These are phyloP conservation scores for Leccinum rimulosum DNA, from an alignment of 768 basidiomycete genomes.

Conservation along the genomic window DNA sequence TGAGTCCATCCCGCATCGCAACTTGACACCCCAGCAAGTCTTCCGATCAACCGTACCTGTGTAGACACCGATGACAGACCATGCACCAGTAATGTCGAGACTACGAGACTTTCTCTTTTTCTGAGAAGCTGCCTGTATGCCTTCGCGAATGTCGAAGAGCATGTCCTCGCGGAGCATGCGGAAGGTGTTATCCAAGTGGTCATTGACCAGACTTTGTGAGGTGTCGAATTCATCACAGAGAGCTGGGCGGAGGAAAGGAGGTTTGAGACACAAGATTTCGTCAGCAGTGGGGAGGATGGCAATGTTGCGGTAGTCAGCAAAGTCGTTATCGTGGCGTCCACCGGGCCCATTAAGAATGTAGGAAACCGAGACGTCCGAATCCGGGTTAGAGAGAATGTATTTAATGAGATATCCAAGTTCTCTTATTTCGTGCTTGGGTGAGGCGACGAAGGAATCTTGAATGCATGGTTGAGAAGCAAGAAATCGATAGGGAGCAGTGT, in stretches of 20 bases:
- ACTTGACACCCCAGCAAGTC: conserved; percentile 41
- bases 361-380: conserved; percentile 10
- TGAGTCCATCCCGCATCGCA: conserved; percentile 36
- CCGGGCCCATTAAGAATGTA: conserved; percentile 40
- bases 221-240: conserved; percentile 16
- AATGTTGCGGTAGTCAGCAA: conserved; percentile 53
- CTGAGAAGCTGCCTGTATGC: conserved; percentile 40
- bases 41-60: conserved; percentile 20
- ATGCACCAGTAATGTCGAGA: conserved; percentile 28
- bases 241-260: conserved; percentile 48
- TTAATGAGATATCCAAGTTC: conserved; percentile 40
- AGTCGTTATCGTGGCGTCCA: conserved; percentile 71
- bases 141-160: conserved; percentile 55
- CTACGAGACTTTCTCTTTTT: conserved; percentile 39
- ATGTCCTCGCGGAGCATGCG: conserved; percentile 65
- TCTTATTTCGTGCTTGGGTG: conserved; percentile 26
- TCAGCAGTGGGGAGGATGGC: conserved; percentile 60
- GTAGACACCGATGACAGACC: conserved; percentile 38
- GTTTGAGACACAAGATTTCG: conserved; percentile 46
- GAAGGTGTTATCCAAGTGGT: conserved; percentile 63
- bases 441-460: conserved; percentile 24
- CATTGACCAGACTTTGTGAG: conserved; percentile 34
- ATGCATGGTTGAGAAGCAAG: conserved; percentile 33
- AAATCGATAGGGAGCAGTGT: conserved; percentile 36
- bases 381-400: conserved; percentile 31